Evolutionary conservation across 139 green algal genomes (phyloP).

Genomic region (Picochlorum costavermella): DNA sequence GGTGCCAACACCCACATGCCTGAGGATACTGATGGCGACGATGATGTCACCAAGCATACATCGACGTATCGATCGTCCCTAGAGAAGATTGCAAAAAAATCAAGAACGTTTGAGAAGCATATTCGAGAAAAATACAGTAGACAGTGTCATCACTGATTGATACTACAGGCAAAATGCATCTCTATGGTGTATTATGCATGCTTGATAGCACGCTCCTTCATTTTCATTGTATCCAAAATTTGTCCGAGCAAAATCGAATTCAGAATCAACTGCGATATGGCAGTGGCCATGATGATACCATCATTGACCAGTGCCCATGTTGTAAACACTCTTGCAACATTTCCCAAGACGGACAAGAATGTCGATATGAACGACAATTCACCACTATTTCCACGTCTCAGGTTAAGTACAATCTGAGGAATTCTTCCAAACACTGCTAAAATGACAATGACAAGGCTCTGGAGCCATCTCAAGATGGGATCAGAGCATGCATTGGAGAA

Average conservation of each 20-base stretch:
- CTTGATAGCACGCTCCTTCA: not conserved
- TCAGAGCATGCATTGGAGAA: not conserved
- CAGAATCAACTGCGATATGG: constrained; percentile 19
- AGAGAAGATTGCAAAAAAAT: too few relatives aligned
- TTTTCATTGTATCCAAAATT: constrained; percentile 15
- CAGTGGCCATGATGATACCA: constrained; percentile 28
- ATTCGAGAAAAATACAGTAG: too few relatives aligned
- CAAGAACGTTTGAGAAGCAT: too few relatives aligned
- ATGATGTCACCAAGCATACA: too few relatives aligned
- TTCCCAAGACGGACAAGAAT: constrained; percentile 58
- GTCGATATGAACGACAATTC: constrained; percentile 57
- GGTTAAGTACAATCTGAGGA: constrained; percentile 71
- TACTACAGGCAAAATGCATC: too few relatives aligned
- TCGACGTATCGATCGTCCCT: too few relatives aligned
- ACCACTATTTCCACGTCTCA: constrained; percentile 53
- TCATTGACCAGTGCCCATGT: constrained; percentile 60
- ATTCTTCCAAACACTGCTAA: constrained; percentile 35
- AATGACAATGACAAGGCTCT: not conserved
- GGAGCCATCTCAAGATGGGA: not conserved
- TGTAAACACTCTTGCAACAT: constrained; percentile 59
- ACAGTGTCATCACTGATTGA: too few relatives aligned
- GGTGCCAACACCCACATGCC: too few relatives aligned
- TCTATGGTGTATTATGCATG: not conserved
- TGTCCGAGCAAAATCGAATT: constrained; percentile 33
- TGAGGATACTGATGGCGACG: too few relatives aligned